Conservation (phyloP, 2,329 filamentous ascomycete genomes). For the Teratosphaeria epicoccoides region DNA sequence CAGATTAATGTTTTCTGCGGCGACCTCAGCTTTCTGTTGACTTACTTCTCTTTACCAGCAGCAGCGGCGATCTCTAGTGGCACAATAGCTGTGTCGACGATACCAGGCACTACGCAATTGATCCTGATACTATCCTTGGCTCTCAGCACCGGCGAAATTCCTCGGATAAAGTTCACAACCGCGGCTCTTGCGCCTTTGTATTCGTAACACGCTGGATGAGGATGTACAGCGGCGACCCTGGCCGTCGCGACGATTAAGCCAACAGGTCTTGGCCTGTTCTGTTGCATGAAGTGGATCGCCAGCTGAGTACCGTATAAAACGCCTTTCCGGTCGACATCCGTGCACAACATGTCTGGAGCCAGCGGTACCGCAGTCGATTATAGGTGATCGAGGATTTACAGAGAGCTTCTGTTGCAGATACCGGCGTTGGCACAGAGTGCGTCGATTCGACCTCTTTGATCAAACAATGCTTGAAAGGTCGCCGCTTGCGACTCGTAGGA, state of each 20-base stretch:
- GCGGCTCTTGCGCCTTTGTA: slow-evolving; percentile 11
- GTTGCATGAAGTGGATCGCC: slow-evolving; percentile 12
- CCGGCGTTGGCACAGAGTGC: slow-evolving; percentile 11
- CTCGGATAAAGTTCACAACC: slow-evolving; percentile 7
- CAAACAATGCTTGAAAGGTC: slow-evolving; percentile 6
- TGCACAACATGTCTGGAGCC: slow-evolving; percentile 7
- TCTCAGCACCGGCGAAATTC: slow-evolving; percentile 3
- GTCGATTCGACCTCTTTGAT: slow-evolving; percentile 5
- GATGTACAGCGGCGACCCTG: slow-evolving; percentile 9
- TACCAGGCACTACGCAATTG: slow-evolving; percentile 2
- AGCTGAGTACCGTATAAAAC: slow-evolving; percentile 11
- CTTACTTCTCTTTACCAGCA: slow-evolving; percentile 2
- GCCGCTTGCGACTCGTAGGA: slow-evolving; percentile 7
- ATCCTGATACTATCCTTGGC: slow-evolving; percentile 5
- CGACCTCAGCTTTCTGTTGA: too few species aligned
- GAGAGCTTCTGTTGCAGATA: slow-evolving; percentile 6
- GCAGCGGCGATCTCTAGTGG: not conserved
- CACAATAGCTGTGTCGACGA: not conserved
- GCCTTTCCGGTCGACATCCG: slow-evolving; percentile 10
- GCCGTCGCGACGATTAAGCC: slow-evolving; percentile 12
- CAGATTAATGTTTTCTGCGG: not conserved
- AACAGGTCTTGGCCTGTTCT: slow-evolving; percentile 7
- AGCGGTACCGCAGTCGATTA: slow-evolving; percentile 5
- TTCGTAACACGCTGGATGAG: slow-evolving; percentile 10
- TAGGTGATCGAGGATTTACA: slow-evolving; percentile 5